Evolutionary conservation across 768 basidiomycete species (phyloP).

Genomic region (Leccinellum luteum): DNA sequence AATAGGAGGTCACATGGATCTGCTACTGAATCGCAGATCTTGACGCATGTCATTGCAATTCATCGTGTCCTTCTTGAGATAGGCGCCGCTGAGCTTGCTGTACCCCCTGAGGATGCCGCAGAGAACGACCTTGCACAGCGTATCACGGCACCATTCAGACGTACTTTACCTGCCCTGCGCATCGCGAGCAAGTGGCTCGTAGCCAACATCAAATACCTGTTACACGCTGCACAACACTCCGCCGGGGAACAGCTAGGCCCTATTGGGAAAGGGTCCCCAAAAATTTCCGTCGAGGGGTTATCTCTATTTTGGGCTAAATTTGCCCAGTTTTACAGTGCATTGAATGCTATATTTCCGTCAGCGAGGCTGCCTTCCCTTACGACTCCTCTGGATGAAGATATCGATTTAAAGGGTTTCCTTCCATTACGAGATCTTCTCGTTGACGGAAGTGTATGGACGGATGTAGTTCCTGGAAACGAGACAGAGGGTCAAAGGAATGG

Average conservation of each 20-base stretch:
- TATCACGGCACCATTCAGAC: constrained; percentile 83
- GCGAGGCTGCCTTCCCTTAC: constrained; percentile 55
- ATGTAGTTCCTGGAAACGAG: constrained; percentile 20
- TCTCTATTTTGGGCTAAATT: constrained; percentile 73
- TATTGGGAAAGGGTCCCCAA: constrained; percentile 18
- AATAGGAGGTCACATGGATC: constrained; percentile 24
- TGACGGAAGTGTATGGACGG: constrained; percentile 14
- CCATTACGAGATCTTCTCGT: constrained; percentile 69
- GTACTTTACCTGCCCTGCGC: constrained; percentile 83
- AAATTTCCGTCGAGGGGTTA: constrained; percentile 31
- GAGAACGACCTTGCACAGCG: constrained; percentile 69
- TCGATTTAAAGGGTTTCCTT: constrained; percentile 83
- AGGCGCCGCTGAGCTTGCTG: constrained; percentile 58
- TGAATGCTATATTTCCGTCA: constrained; percentile 68
- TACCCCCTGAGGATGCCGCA: constrained; percentile 50
- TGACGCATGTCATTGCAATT: constrained; percentile 65
- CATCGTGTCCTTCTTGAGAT: constrained; percentile 63
- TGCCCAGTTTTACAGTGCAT: constrained; percentile 57
- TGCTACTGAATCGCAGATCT: constrained; percentile 60
- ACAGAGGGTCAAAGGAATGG: constrained; percentile 25
- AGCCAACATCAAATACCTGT: constrained; percentile 68
- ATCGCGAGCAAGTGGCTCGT: constrained; percentile 88
- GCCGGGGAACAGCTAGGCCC: constrained; percentile 14
- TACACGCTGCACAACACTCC: constrained; percentile 40
- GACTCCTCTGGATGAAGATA: constrained; percentile 82